A percentile compares a stretch with the other conserved stretches of the same genome.
phyloP scores from a whole-genome alignment of 805 yeast species.

The Wickerhamomyces silvicola region DNA sequence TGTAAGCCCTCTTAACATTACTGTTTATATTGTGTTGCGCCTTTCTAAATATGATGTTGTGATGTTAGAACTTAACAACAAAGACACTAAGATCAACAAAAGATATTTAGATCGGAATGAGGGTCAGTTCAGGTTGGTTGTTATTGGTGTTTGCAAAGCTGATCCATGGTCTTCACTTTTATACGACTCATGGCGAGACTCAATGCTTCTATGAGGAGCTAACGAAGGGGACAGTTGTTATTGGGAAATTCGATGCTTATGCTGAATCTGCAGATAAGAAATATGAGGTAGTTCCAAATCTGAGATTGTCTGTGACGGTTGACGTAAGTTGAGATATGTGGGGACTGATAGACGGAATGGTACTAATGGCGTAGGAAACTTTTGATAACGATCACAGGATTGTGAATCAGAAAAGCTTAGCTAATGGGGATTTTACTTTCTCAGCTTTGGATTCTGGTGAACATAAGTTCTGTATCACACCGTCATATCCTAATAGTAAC shows the following conservation, averaged over 20 bases:
- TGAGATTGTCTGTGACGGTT: slow-evolving; percentile 62
- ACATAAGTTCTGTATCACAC: slow-evolving; percentile 74
- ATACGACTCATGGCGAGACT: slow-evolving; percentile 66
- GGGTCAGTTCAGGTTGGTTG: background rate
- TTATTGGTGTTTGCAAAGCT: background rate
- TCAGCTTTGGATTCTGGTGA: slow-evolving; percentile 81
- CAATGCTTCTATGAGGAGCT: slow-evolving; percentile 83
- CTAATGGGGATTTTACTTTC: slow-evolving; percentile 68
- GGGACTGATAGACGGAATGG: slow-evolving; percentile 4
- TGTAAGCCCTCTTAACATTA: background rate
- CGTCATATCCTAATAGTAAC: slow-evolving; percentile 35
- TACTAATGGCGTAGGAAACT: slow-evolving; percentile 47
- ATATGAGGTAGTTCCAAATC: slow-evolving; percentile 45
- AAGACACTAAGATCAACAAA: background rate
- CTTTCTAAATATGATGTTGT: background rate
- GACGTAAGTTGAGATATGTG: slow-evolving; percentile 36
- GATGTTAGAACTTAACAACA: background rate
- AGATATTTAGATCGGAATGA: background rate
- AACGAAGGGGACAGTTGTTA: slow-evolving; percentile 70
- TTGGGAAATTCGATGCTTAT: slow-evolving; percentile 68
- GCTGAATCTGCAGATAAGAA: slow-evolving; percentile 42
- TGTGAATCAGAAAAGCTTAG: slow-evolving; percentile 53
- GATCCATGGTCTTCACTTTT: slow-evolving; percentile 51
- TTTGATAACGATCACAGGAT: slow-evolving; percentile 83
- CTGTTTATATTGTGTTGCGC: background rate